phyloP scores from a whole-genome alignment of 208 protist genomes.

The Zelonia costaricensis region DNA sequence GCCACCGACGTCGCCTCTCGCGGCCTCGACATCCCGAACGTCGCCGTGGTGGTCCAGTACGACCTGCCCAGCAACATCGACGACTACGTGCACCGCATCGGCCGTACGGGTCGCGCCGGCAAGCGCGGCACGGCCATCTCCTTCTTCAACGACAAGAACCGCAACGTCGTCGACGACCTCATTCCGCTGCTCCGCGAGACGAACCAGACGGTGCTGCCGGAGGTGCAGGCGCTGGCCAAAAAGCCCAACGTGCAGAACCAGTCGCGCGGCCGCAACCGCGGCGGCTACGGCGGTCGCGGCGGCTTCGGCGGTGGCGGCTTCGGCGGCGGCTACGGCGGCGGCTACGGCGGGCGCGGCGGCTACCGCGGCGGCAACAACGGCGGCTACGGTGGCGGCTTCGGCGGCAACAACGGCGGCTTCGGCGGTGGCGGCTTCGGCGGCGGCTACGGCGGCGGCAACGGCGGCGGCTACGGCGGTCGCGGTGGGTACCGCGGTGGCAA shows the following conservation, averaged over 20 bases:
- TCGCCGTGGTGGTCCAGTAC: conserved; percentile 98
- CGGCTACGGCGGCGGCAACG: conserved; percentile 13
- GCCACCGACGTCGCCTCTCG: conserved; percentile 98
- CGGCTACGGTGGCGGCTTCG: conserved; percentile 10
- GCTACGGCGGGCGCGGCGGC: conserved; percentile 24
- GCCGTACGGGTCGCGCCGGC: conserved; percentile 98
- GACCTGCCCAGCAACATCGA: conserved; percentile 98
- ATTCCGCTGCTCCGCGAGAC: conserved; percentile 86
- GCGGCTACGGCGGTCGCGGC: conserved; percentile 44
- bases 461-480: conserved; percentile 30
- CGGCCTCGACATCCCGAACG: conserved; percentile 98
- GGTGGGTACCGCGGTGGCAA: conserved; percentile 22
- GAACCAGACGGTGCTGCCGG: conserved; percentile 71
- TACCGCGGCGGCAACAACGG: conserved; percentile 23
- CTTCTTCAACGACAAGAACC: conserved; percentile 96
- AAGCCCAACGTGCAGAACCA: conserved; percentile 70
- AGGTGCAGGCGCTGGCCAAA: conserved; percentile 81
- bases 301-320: conserved; percentile 27
- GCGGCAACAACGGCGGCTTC: conserved; percentile 12
- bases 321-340: conserved; percentile 21
- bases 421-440: conserved; percentile 19
- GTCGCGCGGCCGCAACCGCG: conserved; percentile 46
- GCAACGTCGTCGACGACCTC: conserved; percentile 90
- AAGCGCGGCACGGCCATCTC: conserved; percentile 96
- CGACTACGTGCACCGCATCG: conserved; percentile 99